Evolutionary conservation across 495 filamentous ascomycete genomes (phyloP), one percentile per base, ranked within the genome.

Genomic region (Penicillium flavigenum): DNA sequence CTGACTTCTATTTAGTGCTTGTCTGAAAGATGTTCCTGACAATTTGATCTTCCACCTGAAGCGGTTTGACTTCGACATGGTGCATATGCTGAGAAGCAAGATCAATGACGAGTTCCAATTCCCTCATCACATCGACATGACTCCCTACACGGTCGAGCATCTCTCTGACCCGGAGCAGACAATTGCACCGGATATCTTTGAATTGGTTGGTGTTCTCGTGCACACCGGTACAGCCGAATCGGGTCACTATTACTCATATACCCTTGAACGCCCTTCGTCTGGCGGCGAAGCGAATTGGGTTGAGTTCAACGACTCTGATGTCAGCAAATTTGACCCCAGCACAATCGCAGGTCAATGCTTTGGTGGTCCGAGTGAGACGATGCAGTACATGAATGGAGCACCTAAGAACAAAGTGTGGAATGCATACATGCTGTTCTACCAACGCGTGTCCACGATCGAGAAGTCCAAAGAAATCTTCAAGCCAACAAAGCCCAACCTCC

Each of bases 401-500:
- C 74, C 71, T 0, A 74, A 73, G 51, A 82, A 84, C 51, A 96
- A 94, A 67, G 78, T 79, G 8, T 92, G 86, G 76, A 95, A 88
- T 71, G 94, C 92, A 17, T 99, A 99, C 65, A 96, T 98, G 91
- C 80, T 99, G 39, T 97, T 99, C 73, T 99, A 98, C 66, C 88
- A 96, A 67, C 83, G 94, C 55, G 85, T 87, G 5, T 85, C 87
- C 2, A 83, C 82, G 12, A 77, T 90, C 54, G 78, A 82, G 5
- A 57, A 65, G 7, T 64, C 67, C 14, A 65, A 63, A 32, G 49
- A 63, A 19, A 42, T 47, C 11, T 71, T 72, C 51, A 65, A 69
- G 51, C 70, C 69, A 5, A 48, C 54, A n/a, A 64, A 66, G 12
- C 54, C 63, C 42, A 60, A 71, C 8, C 70, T 72, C 42, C 84